These are phyloP conservation scores for Vigna mungo DNA, from an alignment of 306 rosid genomes.

Conservation along the genomic window DNA sequence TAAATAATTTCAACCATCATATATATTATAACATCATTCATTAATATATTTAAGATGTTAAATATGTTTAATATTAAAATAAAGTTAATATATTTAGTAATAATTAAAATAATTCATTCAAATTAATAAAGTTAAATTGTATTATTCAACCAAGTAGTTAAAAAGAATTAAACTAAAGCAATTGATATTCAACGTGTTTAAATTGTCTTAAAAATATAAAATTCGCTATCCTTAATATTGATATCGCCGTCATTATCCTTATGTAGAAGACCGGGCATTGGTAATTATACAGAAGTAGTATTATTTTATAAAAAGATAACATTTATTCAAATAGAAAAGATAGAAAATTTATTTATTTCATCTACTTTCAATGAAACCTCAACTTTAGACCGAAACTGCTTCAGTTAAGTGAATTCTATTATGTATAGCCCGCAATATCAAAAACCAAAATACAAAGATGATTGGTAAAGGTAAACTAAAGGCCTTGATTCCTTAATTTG, in stretches of 20 bases:
- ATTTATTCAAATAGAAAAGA: background rate
- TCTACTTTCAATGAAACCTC: background rate
- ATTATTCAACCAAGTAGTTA: too few relatives aligned
- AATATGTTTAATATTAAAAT: too few relatives aligned
- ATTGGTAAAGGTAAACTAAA: conserved; percentile 11
- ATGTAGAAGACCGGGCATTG: background rate
- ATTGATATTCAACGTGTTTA: too few relatives aligned
- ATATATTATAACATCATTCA: too few relatives aligned
- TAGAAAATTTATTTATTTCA: background rate
- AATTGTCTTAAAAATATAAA: too few relatives aligned
- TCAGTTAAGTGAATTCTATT: conserved; percentile 17
- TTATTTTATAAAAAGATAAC: background rate
- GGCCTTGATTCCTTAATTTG: too few relatives aligned
- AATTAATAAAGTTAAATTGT: too few relatives aligned
- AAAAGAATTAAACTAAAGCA: too few relatives aligned
- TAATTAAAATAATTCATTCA: too few relatives aligned
- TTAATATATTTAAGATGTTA: too few relatives aligned
- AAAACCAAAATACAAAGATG: background rate
- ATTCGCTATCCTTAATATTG: background rate
- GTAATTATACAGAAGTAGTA: background rate
- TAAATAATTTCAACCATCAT: too few relatives aligned
- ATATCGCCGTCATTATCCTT: background rate
- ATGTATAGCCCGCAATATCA: background rate
- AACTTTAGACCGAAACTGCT: background rate
- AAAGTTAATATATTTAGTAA: too few relatives aligned